Evolutionary conservation across 1,139 yeast genomes (phyloP).

Genomic region (Wickerhamiella infanticola): DNA sequence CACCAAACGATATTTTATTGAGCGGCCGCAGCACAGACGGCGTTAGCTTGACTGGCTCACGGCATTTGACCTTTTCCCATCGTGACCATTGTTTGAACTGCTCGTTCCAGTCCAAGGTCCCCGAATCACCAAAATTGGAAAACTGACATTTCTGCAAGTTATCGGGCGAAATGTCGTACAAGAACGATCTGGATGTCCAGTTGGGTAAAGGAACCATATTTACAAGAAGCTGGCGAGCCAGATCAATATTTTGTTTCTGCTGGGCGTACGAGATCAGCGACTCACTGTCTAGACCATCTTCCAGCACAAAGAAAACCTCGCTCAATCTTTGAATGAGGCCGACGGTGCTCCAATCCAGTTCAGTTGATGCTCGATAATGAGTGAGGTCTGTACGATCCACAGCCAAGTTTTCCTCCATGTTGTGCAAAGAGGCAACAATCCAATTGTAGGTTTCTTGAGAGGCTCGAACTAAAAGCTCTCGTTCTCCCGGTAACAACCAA

Average conservation of each 20-base stretch:
- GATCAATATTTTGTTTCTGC: conserved; percentile 11
- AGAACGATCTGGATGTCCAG: conserved; percentile 9
- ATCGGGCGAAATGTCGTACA: conserved; percentile 12
- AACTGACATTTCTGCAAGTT: conserved; percentile 10
- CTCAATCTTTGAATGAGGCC: conserved; percentile 20
- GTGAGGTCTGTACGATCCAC: conserved; percentile 16
- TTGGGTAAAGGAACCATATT: conserved; percentile 14
- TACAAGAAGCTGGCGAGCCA: conserved; percentile 17
- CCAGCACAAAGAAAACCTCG: conserved; percentile 18
- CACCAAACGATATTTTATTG: not conserved
- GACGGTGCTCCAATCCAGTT: conserved; percentile 13
- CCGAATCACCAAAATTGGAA: conserved; percentile 19
- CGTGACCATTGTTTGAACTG: conserved; percentile 19
- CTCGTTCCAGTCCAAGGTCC: conserved; percentile 21
- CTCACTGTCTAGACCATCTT: conserved; percentile 8
- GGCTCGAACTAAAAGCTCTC: conserved; percentile 26
- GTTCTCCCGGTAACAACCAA: conserved; percentile 27
- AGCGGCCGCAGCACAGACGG: not conserved
- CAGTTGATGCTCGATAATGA: conserved; percentile 11
- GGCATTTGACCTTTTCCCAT: conserved; percentile 13
- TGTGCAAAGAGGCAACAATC: conserved; percentile 22
- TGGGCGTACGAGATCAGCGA: conserved; percentile 16
- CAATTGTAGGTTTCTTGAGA: conserved; percentile 23
- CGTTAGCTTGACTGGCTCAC: not conserved
- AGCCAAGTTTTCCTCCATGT: conserved; percentile 14